Base-by-base conservation (phyloP, 176 grass and related monocot species). In the Cenchrus purpureus region DNA sequence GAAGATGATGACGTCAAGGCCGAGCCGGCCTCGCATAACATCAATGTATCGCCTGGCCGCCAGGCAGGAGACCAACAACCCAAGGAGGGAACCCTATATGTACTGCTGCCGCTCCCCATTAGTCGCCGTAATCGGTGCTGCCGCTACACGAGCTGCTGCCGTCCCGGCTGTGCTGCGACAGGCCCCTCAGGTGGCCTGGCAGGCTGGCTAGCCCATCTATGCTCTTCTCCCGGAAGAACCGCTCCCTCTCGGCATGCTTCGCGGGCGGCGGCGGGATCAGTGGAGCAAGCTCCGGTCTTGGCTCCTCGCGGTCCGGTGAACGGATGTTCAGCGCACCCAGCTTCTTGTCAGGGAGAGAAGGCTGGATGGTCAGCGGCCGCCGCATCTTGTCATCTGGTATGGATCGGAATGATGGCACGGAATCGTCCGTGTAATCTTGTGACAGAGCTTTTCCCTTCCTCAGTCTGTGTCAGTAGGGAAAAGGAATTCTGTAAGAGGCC, bases 121-220 rank as follows among this genome's bases (percentile, higher is more conserved):
- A 96, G 68, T 99, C 97, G 0, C 94, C 82, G 6, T 79, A 99
- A 77, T 99, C 97, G 10, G 97, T 99, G 84, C 97, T 96, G 64
- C 90, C 90, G 0, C 93, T 94, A 54, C 87, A 88, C 2, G 97
- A 91, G 75, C 97, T 99, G 70, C 92, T 96, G 48, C 88, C 90
- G 0, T 92, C 86, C 46, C 76, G 66, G 54, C 92, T 96, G 57
- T 99, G 84, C 76, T 82, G 76, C 0, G 90, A 94, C 13, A 96
- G 62, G 16, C 82, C 97, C 82, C 83, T 89, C 50, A 95, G 43
- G 51, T 98, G 93, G 86, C 59, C 89, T 0, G 88, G 87, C 48
- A 98, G 61, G 67, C 69, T 89, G 12, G 78, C 50, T 2, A 86
- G 63, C 0, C 78, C 48, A 0, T 98, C 91, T 71, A 79, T 80